Evolutionary conservation across 2,329 filamentous ascomycete genomes (phyloP), one percentile per base, ranked within the genome.

Genomic region (Hypoxylon rubiginosum): DNA sequence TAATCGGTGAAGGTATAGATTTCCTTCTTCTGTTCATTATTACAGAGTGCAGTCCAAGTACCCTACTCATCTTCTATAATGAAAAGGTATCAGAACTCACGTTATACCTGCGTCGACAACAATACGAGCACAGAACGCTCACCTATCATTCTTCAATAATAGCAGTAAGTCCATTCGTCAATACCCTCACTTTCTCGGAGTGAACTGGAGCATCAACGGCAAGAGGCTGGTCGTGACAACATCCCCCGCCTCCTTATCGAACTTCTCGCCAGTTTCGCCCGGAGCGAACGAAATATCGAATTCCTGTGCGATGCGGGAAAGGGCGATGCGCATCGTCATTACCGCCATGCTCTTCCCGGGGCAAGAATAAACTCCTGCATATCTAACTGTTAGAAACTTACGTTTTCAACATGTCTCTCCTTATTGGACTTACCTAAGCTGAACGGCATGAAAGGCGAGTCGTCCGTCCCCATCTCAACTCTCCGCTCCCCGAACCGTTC

Each of bases 281-380:
- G 71, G 68, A 6, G 71, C 73, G 24, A 74, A 74, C 0, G 58
- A 49, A 21, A 74, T 56, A 41, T 73, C 68, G 19, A 71, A 73
- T 5, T 67, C 52, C 46, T 67, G 59, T 6, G 57, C 51, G 2
- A 72, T 48, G 19, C 51, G 53, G 6, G 59, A 71, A 11, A 74
- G 43, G 6, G 67, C 45, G 11, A 71, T 64, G 4, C 72, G 61
- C 45, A 74, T 28, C n/a, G 32, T 57, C 28, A 72, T 64, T 21
- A 71, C 62, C 3, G 67, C 71, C 21, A 76, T 19, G 9, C 69
- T 64, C 52, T 74, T 74, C 3, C 74, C 73, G 4, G 67, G 60
- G 28, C 73, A 76, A 9, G 46, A 28, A 24, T 68, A 73, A 1
- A 62, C 36, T 1, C 72, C 66, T 66, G 21, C 10, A 24, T 63